Percentiles rank a stretch among this genome's conserved stretches.
Evolutionary conservation across 257 asterid species (phyloP).

Genomic region (Gynochthodes officinalis): DNA sequence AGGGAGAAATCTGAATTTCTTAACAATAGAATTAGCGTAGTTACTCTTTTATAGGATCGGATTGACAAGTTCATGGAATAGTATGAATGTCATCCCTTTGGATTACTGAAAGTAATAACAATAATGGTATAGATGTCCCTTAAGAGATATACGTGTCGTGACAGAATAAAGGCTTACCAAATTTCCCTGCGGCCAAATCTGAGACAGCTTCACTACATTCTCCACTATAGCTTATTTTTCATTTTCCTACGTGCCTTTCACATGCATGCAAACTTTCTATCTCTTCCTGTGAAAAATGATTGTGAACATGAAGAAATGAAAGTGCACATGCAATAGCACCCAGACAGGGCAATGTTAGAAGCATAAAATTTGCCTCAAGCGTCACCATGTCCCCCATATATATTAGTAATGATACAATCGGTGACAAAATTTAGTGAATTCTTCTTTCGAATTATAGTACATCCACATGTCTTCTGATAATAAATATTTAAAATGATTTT

Average conservation of each 20-base stretch:
- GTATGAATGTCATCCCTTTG: no score
- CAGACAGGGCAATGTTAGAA: not conserved
- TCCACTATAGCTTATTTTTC: not conserved
- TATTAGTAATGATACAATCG: no score
- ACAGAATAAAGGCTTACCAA: conserved; percentile 2
- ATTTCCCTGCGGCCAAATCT: conserved; percentile 8
- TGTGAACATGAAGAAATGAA: not conserved
- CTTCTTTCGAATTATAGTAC: no score
- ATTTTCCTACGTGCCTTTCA: conserved; percentile 6
- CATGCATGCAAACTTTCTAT: conserved; percentile 15
- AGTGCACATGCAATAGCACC: conserved; percentile 3
- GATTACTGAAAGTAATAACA: not conserved
- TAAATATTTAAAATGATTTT: no score
- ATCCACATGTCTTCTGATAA: no score
- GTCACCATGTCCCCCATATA: not conserved
- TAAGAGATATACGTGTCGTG: not conserved
- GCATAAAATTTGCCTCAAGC: not conserved
- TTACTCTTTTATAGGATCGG: no score
- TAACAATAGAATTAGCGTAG: no score
- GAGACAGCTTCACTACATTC: conserved; percentile 16
- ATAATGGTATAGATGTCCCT: conserved; percentile 4
- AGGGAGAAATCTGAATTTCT: no score
- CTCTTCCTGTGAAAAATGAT: not conserved
- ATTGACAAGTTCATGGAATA: no score
- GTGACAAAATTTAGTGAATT: no score